These are phyloP conservation scores for Cadophora luteo-olivacea DNA, from an alignment of 2,329 filamentous ascomycete genomes.

Conservation along the genomic window DNA sequence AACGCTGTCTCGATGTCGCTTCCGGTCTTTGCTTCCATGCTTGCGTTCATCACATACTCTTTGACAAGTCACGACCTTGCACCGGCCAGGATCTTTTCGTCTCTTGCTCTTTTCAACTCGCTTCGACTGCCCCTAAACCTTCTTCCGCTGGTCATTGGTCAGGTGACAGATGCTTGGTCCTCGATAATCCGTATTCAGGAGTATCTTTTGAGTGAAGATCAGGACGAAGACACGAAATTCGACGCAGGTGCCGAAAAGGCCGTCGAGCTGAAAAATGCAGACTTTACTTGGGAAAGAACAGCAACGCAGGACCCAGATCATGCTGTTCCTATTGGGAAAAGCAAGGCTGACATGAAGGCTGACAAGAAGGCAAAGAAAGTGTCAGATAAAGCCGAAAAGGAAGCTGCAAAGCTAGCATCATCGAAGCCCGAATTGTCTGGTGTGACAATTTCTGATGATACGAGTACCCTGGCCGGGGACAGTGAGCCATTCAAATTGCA, in stretches of 20 bases:
- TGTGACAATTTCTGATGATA: constrained; percentile 56
- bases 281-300: constrained; percentile 86
- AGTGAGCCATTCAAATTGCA: constrained; percentile 75
- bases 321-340: constrained; percentile 49
- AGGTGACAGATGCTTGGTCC: constrained; percentile 87
- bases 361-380: constrained; percentile 52
- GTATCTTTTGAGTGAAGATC: constrained; percentile 86
- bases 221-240: constrained; percentile 69
- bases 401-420: constrained; percentile 46
- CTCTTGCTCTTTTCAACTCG: constrained; percentile 90
- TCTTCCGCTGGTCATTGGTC: constrained; percentile 85
- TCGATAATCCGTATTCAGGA: constrained; percentile 87
- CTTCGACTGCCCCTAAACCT: constrained; percentile 89
- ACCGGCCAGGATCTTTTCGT: constrained; percentile 87
- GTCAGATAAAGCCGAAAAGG: constrained; percentile 50
- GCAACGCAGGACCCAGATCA: constrained; percentile 60
- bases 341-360: constrained; percentile 43
- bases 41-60: constrained; percentile 87
- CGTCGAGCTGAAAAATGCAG: constrained; percentile 73
- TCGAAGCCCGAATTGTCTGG: constrained; percentile 47
- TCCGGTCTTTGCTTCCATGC: constrained; percentile 93
- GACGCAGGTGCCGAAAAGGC: constrained; percentile 68
- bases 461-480: constrained; percentile 60
- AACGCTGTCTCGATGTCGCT: constrained; percentile 65
- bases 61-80: constrained; percentile 70